Evolutionary conservation across 176 grass and related monocot species (phyloP), one percentile per base, ranked within the genome.

Genomic region (Pharus latifolius): DNA sequence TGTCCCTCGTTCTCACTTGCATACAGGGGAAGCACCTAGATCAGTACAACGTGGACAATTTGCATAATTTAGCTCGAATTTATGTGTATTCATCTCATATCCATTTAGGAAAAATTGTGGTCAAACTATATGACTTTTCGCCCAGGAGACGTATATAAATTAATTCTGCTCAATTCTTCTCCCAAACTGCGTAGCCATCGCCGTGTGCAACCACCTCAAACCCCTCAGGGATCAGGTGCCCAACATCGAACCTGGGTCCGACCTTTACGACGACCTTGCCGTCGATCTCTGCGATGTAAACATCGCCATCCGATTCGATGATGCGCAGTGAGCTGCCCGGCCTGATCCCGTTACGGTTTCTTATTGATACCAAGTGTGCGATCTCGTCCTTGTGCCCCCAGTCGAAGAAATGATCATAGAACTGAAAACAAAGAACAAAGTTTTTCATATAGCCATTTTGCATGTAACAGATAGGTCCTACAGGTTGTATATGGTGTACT

Each of bases 321-420:
- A 96, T 88, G 13, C 29, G 68, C 29, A 96, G 56, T 77, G 75
- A 60, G 32, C 91, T 96, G 16, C 25, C 52, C 0, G 77, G 60
- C 22, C 75, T 72, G 47, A 96, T 90, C n/a, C 58, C 79, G 0
- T 80, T 80, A 2, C 57, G 63, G n/a, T 42, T 67, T 60, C 91
- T 84, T 52, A 96, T 76, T 23, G 77, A 77, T 57, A 80, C 70
- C 41, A 96, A 58, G 47, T 31, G 42, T 17, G 18, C 70, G 51
- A 96, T 96, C 87, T 90, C 53, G 0, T 82, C 67, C 80, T 90
- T 88, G 13, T 82, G 34, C 16, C 74, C 74, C 87, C 80, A 88
- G 44, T 85, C 87, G 56, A 96, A 88, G 68, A 87, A 82, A 65
- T 96, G 88, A 6, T 96, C 88, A 22, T 96, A 96, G 67, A 96